These are phyloP conservation scores for Heritiera fomes DNA, from an alignment of 345 rosid genomes.

Conservation along the genomic window DNA sequence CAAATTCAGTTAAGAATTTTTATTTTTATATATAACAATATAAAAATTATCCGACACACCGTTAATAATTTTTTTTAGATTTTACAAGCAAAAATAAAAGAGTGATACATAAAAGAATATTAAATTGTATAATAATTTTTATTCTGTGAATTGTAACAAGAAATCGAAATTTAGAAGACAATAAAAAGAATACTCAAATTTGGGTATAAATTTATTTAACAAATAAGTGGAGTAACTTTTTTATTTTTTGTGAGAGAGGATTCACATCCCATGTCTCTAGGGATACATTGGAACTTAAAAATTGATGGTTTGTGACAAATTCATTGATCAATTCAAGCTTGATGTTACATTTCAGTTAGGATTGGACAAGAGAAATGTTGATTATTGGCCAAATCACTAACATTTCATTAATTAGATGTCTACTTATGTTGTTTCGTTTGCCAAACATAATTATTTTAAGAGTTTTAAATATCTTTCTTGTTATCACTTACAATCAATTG, in stretches of 20 bases:
- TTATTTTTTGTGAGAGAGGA: not conserved
- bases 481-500: not conserved
- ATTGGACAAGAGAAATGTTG: not conserved
- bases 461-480: not conserved
- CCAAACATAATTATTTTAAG: not conserved
- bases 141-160: too few species aligned
- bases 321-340: not conserved
- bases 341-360: not conserved
- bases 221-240: not conserved
- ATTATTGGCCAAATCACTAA: not conserved
- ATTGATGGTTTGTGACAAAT: slow-evolving; percentile 1
- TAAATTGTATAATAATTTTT: too few species aligned
- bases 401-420: not conserved
- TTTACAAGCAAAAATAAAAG: too few species aligned
- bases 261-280: not conserved
- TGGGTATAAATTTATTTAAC: not conserved
- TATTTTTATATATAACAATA: too few species aligned
- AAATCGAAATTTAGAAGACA: too few species aligned
- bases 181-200: not conserved
- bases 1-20: not conserved
- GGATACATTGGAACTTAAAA: not conserved
- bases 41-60: too few species aligned
- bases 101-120: too few species aligned
- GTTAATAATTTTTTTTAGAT: too few species aligned
- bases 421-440: not conserved